Conservation (phyloP, 768 basidiomycete species). For the Suillus brevipes region DNA sequence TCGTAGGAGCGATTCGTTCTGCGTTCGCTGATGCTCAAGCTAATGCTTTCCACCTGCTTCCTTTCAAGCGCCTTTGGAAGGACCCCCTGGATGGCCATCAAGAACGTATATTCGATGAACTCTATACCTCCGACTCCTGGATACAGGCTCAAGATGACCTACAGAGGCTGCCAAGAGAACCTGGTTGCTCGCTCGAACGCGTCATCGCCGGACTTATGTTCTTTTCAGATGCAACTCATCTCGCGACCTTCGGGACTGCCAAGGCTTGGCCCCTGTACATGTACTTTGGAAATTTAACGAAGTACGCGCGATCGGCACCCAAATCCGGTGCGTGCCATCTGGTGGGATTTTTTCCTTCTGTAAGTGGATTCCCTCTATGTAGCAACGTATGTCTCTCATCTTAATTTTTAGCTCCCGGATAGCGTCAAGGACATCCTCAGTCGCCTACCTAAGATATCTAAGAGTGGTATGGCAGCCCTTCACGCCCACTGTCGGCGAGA, state of each 20-base stretch:
- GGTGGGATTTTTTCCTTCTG: slow-evolving; percentile 21
- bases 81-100: slow-evolving; percentile 1
- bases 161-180: slow-evolving; percentile 11
- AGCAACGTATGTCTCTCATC: not conserved
- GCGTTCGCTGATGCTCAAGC: slow-evolving; percentile 9
- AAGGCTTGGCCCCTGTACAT: slow-evolving; percentile 18
- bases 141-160: slow-evolving; percentile 20
- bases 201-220: slow-evolving; percentile 3
- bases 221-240: slow-evolving; percentile 17
- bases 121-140: slow-evolving; percentile 20
- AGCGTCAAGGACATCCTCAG: slow-evolving; percentile 14
- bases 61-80: slow-evolving; percentile 23
- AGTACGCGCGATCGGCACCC: slow-evolving; percentile 10
- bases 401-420: slow-evolving; percentile 17
- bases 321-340: slow-evolving; percentile 20
- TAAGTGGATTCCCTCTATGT: not conserved
- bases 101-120: slow-evolving; percentile 18
- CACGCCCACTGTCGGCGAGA: slow-evolving; percentile 21
- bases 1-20: slow-evolving; percentile 14
- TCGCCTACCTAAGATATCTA: not conserved
- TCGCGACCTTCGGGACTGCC: slow-evolving; percentile 20
- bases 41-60: slow-evolving; percentile 22
- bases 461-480: not conserved
- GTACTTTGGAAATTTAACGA: slow-evolving; percentile 8
- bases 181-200: slow-evolving; percentile 16